Base-by-base conservation (phyloP, 306 rosid genomes). In the Fagus crenata region DNA sequence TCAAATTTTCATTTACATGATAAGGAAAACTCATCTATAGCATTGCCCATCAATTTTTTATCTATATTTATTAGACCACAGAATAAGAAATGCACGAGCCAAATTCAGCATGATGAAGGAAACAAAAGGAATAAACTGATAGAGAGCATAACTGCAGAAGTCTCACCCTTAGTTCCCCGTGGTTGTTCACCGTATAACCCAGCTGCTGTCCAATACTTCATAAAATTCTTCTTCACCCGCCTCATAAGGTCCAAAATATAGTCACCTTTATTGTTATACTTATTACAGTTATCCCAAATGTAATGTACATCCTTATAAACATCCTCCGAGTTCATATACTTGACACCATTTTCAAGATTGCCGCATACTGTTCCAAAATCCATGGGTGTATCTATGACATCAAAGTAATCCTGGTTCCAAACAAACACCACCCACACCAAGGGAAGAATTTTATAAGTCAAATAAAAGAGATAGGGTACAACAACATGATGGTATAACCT, bases 321-420 rank as follows among this genome's bases (percentile, higher is more conserved):
- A 77, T 87, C 96, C 87, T 84, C 93, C 0, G 97, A 90, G 82
- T 88, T 90, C 85, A 49, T 73, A 85, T 95, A 95, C 85, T 92
- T 92, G 39, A 70, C 79, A 78, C 91, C 86, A 72, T 76, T 83
- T 87, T 95, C 98, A 42, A 95, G 92, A 74, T 89, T 89, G 83
- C 81, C 85, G 89, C 97, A 89, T 78, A 92, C 86, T 17, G 97
- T 95, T 78, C 98, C 97, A 80, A 95, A 95, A 87, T 95, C 98
- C 97, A 95, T 95, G 37, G 98, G 98, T 40, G 91, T 92, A 81
- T 90, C 92, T 82, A 95, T 95, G 86, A 95, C 93, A 82, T 95
- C 97, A 37, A 95, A 95, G 78, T 95, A 95, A 86, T 95, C 98
- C 98, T 95, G 85, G 84, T 83, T 82, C 77, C 84, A 86, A 53